A percentile compares a stretch with the other conserved stretches of the same genome.
Conservation (phyloP, 2,329 filamentous ascomycete species). For the Ophiocordyceps camponoti-saundersi region DNA sequence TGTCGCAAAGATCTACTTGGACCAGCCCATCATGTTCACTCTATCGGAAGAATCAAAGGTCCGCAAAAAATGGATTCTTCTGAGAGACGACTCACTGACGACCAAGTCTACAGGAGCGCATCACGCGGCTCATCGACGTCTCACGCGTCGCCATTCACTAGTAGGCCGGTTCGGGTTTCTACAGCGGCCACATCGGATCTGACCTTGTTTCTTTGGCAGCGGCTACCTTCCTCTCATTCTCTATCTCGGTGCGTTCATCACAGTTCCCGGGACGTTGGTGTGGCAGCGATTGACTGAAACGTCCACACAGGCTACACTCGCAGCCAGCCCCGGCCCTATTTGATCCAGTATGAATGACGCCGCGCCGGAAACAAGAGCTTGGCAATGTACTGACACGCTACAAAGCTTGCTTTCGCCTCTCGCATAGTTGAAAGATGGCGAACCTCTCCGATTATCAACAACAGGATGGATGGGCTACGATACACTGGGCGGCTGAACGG, state of each 20-base stretch:
- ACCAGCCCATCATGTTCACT: constrained; percentile 27
- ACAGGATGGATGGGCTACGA: neutral
- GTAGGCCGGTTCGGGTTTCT: constrained; percentile 34
- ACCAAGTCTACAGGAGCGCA: constrained; percentile 60
- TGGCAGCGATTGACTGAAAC: neutral
- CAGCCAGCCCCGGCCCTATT: constrained; percentile 75
- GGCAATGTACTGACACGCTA: neutral
- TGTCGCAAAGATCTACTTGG: neutral
- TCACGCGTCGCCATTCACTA: constrained; percentile 92
- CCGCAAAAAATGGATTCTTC: neutral
- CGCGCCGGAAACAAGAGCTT: neutral
- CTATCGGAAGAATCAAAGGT: constrained; percentile 98
- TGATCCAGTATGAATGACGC: constrained; percentile 33
- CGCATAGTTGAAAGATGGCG: constrained; percentile 25
- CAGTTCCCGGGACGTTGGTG: too few species aligned
- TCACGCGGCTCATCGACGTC: constrained; percentile 89
- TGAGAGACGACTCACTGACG: neutral
- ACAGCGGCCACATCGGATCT: constrained; percentile 8
- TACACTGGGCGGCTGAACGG: too few species aligned
- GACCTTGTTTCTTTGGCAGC: constrained; percentile 25
- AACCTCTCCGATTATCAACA: neutral
- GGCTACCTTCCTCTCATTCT: constrained; percentile 94
- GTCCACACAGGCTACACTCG: constrained; percentile 61
- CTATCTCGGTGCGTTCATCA: constrained; percentile 57
- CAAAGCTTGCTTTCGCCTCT: constrained; percentile 46